Percentiles rank a stretch among this genome's conserved stretches.
Evolutionary conservation across 257 asterid species (phyloP).

Genomic region (Nicotiana sylvestris): DNA sequence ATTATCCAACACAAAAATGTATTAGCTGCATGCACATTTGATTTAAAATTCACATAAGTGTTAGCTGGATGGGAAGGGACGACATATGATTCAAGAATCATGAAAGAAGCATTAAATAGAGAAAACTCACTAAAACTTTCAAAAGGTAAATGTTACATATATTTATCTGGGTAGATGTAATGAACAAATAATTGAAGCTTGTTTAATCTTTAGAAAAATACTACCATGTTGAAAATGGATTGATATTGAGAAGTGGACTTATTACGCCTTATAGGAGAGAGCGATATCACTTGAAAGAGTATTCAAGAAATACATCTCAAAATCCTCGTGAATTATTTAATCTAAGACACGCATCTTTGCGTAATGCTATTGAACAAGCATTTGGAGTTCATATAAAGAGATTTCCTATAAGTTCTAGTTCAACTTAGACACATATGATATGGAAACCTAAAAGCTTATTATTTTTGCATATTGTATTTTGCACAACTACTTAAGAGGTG

Average conservation of each 20-base stretch:
- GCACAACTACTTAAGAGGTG: too few relatives aligned
- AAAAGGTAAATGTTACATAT: not conserved
- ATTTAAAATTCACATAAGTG: constrained; percentile 6
- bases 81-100: not conserved
- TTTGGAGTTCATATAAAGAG: not conserved
- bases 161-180: not conserved
- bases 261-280: not conserved
- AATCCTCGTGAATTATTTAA: not conserved
- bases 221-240: not conserved
- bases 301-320: not conserved
- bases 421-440: not conserved
- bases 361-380: constrained; percentile 8
- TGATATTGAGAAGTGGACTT: not conserved
- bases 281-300: not conserved
- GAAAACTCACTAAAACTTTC: not conserved
- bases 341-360: not conserved
- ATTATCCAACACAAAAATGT: not conserved
- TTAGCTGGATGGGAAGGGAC: not conserved
- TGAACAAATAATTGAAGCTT: not conserved
- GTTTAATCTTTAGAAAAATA: not conserved
- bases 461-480: too few relatives aligned
- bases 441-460: not conserved
- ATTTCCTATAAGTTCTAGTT: not conserved
- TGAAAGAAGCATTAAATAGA: not conserved
- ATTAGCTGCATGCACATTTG: not conserved